Conservation (phyloP, 2,329 filamentous ascomycete species). For the Phialocephala sp. region DNA sequence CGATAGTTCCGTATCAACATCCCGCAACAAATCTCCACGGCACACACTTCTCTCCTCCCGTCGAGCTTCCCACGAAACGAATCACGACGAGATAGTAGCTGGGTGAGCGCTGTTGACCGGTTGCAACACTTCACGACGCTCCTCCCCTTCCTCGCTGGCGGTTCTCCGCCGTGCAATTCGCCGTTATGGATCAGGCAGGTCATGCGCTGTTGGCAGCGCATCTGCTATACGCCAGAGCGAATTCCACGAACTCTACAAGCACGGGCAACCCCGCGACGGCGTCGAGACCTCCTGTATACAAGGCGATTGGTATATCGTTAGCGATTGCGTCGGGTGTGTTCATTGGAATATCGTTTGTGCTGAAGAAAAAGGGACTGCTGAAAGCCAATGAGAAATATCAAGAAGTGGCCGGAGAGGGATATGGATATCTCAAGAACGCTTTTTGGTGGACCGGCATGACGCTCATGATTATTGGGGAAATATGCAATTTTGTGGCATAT, state of each 20-base stretch:
- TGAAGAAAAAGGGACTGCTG: slow-evolving; percentile 92
- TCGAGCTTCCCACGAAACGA: slow-evolving; percentile 8
- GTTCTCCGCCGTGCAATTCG: slow-evolving; percentile 26
- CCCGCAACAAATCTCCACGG: background rate
- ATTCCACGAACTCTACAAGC: slow-evolving; percentile 42
- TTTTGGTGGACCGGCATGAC: slow-evolving; percentile 98
- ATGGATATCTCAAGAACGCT: slow-evolving; percentile 92
- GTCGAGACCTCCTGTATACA: slow-evolving; percentile 60
- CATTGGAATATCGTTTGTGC: slow-evolving; percentile 92
- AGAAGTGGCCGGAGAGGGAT: slow-evolving; percentile 93
- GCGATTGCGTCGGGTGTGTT: slow-evolving; percentile 89
- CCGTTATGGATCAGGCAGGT: slow-evolving; percentile 47
- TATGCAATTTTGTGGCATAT: slow-evolving; percentile 97
- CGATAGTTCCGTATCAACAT: slow-evolving; percentile 16
- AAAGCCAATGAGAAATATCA: slow-evolving; percentile 96
- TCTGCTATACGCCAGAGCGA: slow-evolving; percentile 51
- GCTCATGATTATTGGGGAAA: slow-evolving; percentile 94
- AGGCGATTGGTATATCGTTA: slow-evolving; percentile 83
- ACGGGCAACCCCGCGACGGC: slow-evolving; percentile 33
- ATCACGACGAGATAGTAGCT: slow-evolving; percentile 17
- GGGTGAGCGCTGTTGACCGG: slow-evolving; percentile 24
- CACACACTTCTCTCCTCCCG: slow-evolving; percentile 5
- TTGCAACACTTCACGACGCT: slow-evolving; percentile 20
- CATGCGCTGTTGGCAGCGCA: slow-evolving; percentile 47
- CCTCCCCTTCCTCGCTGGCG: slow-evolving; percentile 20